Percentiles rank a stretch among this genome's conserved stretches.
Evolutionary conservation across 768 basidiomycete species (phyloP).

Genomic region (Suillus subalutaceus): DNA sequence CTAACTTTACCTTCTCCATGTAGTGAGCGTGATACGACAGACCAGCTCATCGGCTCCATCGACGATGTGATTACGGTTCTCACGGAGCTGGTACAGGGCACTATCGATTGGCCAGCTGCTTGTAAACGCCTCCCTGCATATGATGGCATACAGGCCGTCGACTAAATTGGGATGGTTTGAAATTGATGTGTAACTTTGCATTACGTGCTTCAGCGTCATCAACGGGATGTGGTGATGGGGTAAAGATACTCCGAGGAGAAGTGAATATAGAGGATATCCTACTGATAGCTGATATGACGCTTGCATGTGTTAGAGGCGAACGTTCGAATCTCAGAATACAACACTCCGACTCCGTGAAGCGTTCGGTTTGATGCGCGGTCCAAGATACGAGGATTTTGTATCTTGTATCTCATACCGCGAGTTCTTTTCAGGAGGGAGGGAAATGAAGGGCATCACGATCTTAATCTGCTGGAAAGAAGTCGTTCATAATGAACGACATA

Average conservation of each 20-base stretch:
- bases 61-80: slow-evolving; percentile 88
- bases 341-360: slow-evolving; percentile 9
- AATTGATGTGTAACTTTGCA: not conserved
- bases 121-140: slow-evolving; percentile 73
- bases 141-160: slow-evolving; percentile 88
- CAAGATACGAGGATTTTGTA: slow-evolving; percentile 2
- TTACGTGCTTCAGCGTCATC: slow-evolving; percentile 3
- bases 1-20: slow-evolving; percentile 9
- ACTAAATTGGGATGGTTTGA: slow-evolving; percentile 28
- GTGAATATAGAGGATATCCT: slow-evolving; percentile 12
- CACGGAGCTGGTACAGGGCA: slow-evolving; percentile 75
- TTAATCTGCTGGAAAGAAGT: not conserved
- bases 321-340: not conserved
- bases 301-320: not conserved
- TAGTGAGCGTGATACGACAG: slow-evolving; percentile 94
- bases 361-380: not conserved
- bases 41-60: slow-evolving; percentile 87
- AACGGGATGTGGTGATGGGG: slow-evolving; percentile 6
- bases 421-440: not conserved
- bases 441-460: slow-evolving; percentile 1
- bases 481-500: not conserved
- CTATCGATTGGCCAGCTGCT: slow-evolving; percentile 77
- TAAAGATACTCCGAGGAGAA: slow-evolving; percentile 20
- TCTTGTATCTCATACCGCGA: not conserved
- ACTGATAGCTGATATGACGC: slow-evolving; percentile 11